Evolutionary conservation across 2,329 filamentous ascomycete genomes (phyloP).

Genomic region (Colletotrichum liaoningense): DNA sequence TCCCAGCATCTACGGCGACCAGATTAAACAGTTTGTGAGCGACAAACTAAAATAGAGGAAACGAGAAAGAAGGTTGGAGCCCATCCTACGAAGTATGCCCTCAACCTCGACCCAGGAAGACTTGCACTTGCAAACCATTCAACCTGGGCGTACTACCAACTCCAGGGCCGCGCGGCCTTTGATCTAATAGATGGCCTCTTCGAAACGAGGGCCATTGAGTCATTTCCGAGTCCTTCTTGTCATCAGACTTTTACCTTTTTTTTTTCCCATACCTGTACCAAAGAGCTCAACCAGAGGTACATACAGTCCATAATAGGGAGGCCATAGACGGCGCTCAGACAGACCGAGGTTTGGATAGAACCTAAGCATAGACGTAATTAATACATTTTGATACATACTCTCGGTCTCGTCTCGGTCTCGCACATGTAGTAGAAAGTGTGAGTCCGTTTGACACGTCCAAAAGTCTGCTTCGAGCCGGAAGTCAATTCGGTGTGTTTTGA

Average conservation of each 20-base stretch:
- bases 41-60: conserved; percentile 21
- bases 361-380: conserved; percentile 11
- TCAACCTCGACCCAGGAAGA: not conserved
- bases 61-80: not conserved
- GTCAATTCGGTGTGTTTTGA: not conserved
- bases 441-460: not conserved
- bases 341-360: conserved; percentile 9
- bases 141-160: not conserved
- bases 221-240: not conserved
- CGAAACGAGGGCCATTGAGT: not conserved
- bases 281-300: not conserved
- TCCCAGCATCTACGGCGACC: conserved; percentile 29
- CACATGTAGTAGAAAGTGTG: not conserved
- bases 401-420: not conserved
- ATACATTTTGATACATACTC: not conserved
- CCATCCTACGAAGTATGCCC: too few relatives aligned
- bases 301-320: not conserved
- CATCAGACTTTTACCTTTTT: not conserved
- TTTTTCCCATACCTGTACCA: not conserved
- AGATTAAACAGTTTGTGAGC: conserved; percentile 32
- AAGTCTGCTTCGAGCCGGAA: not conserved
- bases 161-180: not conserved
- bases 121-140: not conserved
- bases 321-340: conserved; percentile 1
- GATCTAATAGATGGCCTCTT: not conserved